Evolutionary conservation across 208 protist genomes (phyloP), one percentile per base, ranked within the genome.

Genomic region (Crithidia mellificae): DNA sequence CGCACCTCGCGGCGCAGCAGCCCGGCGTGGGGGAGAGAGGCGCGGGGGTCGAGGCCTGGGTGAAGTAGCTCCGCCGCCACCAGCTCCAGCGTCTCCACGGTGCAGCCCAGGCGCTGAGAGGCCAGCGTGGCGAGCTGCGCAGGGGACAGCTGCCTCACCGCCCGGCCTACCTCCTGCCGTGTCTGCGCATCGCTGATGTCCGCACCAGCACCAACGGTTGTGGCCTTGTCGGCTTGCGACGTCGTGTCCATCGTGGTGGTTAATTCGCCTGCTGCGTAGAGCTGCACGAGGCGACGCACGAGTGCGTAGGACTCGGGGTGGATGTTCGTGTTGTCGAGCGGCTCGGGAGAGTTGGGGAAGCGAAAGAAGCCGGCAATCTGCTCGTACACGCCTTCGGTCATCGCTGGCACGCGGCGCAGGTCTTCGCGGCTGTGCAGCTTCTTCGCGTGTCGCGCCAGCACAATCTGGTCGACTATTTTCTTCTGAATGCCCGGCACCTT

Each of bases 361-460:
- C 90, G 85, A 24, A 95, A 88, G 73, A 95, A 95, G 22, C 90
- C 90, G n/a, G 85, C 90, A 32, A 92, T 71, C 55, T 93, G 85
- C 62, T 87, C 64, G 63, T 86, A 96, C 53, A 84, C 72, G 29
- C 72, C 50, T 55, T 87, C 78, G 46, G 85, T 88, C 84, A 97
- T 91, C 38, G 87, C 83, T 19, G 88, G 85, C 43, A 95, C 78
- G 11, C 71, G 74, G 32, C 83, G 78, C 34, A 97, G 63, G 65
- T 97, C 88, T 20, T 84, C 80, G 24, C 92, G 84, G 64, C 79
- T 93, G 61, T 78, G 74, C 32, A 92, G 67, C 57, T 73, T 69
- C 27, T 71, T 74, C 4, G 79, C 54, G 63, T 89, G 78, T 17
- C 87, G 81, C 5, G 85, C 79, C 19, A 89, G 80, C 56, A 94